A percentile compares a stretch with the other conserved stretches of the same genome.
Conservation (phyloP, 345 rosid genomes). For the Schrenkiella parvula region DNA sequence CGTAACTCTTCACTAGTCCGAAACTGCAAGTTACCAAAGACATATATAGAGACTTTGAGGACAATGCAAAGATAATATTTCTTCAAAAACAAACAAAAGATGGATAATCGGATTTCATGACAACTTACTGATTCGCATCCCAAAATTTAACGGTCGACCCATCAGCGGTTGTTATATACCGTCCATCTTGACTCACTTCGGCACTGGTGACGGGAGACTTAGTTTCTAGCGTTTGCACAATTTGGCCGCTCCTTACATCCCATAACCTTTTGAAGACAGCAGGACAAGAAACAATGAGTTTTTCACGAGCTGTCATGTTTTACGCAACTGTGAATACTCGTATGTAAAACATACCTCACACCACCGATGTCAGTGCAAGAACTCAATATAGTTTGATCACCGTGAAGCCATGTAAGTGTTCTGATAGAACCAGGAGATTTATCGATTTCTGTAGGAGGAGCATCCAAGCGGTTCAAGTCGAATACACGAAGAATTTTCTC, state of each 20-base stretch:
- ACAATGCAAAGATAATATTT: not conserved
- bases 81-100: too few relatives aligned
- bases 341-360: constrained; percentile 90
- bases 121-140: constrained; percentile 97
- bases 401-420: constrained; percentile 39
- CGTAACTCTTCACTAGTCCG: constrained; percentile 79
- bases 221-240: constrained; percentile 83
- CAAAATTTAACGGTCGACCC: constrained; percentile 89
- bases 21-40: constrained; percentile 43
- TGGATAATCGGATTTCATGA: not conserved
- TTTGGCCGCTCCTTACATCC: constrained; percentile 87
- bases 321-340: not conserved
- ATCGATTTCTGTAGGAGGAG: constrained; percentile 36
- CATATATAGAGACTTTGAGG: not conserved
- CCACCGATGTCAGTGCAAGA: constrained; percentile 89
- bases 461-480: constrained; percentile 37
- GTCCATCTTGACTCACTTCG: constrained; percentile 98
- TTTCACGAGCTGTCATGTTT: too few relatives aligned
- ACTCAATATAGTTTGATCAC: constrained; percentile 73
- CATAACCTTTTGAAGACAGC: too few relatives aligned
- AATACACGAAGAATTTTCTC: constrained; percentile 34
- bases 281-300: too few relatives aligned
- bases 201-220: constrained; percentile 87
- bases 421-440: constrained; percentile 40
- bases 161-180: constrained; percentile 86